phyloP scores from a whole-genome alignment of 371 early-diverging fungal species.

The Blakeslea trispora region DNA sequence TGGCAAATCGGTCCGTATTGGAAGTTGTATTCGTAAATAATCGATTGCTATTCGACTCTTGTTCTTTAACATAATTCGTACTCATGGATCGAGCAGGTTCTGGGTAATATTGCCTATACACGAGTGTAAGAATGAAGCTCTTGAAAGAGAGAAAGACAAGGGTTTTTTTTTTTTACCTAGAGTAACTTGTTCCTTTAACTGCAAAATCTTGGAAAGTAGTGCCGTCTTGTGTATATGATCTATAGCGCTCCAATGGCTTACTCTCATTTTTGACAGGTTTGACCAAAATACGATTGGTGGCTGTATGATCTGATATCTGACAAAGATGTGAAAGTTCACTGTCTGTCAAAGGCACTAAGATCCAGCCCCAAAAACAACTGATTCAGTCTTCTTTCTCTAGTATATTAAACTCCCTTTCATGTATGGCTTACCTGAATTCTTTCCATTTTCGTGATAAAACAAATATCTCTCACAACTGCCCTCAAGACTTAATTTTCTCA shows the following conservation, averaged over 20 bases:
- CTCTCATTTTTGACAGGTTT: slow-evolving; percentile 23
- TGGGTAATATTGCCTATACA: background rate
- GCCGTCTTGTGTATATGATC: slow-evolving; percentile 27
- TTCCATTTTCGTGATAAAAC: slow-evolving; percentile 51
- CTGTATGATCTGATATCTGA: slow-evolving; percentile 42
- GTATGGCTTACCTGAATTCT: slow-evolving; percentile 40
- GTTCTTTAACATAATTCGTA: background rate
- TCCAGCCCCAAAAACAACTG: background rate
- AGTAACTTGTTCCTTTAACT: slow-evolving; percentile 9
- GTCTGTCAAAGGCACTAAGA: slow-evolving; percentile 41
- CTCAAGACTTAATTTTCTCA: slow-evolving; percentile 42
- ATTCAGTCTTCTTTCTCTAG: no score
- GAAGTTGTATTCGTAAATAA: background rate
- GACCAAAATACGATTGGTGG: slow-evolving; percentile 44
- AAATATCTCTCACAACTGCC: slow-evolving; percentile 31
- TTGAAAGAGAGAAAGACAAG: no score
- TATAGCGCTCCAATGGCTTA: slow-evolving; percentile 22
- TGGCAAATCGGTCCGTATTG: slow-evolving; percentile 2
- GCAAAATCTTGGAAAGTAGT: slow-evolving; percentile 28
- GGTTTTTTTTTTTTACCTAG: no score
- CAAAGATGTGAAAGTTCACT: slow-evolving; percentile 44
- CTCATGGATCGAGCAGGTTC: background rate
- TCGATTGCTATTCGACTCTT: background rate
- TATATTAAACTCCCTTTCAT: no score
- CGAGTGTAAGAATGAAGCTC: no score